Conservation (phyloP, 2,329 filamentous ascomycete species). For the Colletotrichum sp. region DNA sequence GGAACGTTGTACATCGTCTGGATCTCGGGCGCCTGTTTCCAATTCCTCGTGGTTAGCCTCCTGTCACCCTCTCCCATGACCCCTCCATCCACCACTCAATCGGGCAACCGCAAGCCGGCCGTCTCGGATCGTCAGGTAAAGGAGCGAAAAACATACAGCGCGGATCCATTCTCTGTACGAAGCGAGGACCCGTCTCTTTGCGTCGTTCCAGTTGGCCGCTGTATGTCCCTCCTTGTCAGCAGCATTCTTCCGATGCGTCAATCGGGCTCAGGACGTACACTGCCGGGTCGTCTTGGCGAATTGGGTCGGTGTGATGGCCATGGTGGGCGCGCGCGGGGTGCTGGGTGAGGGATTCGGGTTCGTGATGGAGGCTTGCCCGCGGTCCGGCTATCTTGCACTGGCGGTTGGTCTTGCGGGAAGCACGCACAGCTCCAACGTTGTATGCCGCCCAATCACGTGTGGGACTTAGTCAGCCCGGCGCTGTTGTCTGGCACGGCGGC, state of each 20-base stretch:
- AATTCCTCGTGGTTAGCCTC: neutral
- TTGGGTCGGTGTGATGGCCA: slow-evolving; percentile 93
- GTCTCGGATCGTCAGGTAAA: neutral
- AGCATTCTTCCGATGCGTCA: neutral
- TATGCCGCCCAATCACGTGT: slow-evolving; percentile 18
- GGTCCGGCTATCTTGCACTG: neutral
- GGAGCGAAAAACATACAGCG: slow-evolving; percentile 71
- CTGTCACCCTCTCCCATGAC: neutral
- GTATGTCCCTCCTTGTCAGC: slow-evolving; percentile 39
- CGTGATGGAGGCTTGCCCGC: slow-evolving; percentile 25
- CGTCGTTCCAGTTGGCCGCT: slow-evolving; percentile 92
- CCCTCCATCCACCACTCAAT: neutral
- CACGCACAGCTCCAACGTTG: slow-evolving; percentile 8
- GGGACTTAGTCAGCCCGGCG: slow-evolving; percentile 12
- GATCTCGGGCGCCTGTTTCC: slow-evolving; percentile 84
- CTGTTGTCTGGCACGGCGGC: neutral
- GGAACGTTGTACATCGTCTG: slow-evolving; percentile 96
- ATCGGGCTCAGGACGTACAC: slow-evolving; percentile 59
- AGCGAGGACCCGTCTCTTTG: slow-evolving; percentile 82
- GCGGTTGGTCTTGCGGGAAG: slow-evolving; percentile 10
- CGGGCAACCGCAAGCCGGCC: neutral
- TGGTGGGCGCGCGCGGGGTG: slow-evolving; percentile 54
- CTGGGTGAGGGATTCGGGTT: slow-evolving; percentile 30
- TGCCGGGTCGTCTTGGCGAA: slow-evolving; percentile 82
- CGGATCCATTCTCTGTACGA: slow-evolving; percentile 96